phyloP scores from a whole-genome alignment of 1,284 basidiomycete genomes.

The Bjerkandera adusta region DNA sequence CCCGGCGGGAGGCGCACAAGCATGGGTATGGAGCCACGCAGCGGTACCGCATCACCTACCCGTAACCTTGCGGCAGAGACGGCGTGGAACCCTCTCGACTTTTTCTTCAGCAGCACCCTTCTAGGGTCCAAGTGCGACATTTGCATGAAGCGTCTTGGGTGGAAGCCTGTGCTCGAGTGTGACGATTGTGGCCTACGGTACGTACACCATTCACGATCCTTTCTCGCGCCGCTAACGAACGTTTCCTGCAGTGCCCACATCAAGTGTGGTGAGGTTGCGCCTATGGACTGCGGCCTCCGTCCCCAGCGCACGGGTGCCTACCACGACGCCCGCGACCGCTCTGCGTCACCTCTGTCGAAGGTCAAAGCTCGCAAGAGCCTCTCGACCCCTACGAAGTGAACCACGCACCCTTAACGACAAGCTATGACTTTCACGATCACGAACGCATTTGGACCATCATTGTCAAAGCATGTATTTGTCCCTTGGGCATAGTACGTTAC shows the following conservation, averaged over 20 bases:
- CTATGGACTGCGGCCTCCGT: conserved; percentile 69
- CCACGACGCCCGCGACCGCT: conserved; percentile 9
- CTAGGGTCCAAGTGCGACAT: conserved; percentile 78
- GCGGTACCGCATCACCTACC: conserved; percentile 30
- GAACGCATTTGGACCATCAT: no score
- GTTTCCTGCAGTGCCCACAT: conserved; percentile 59
- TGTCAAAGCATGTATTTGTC: no score
- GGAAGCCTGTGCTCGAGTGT: conserved; percentile 83
- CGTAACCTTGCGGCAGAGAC: conserved; percentile 25
- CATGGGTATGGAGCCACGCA: conserved; percentile 14
- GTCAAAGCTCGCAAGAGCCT: conserved; percentile 14
- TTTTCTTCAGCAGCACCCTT: conserved; percentile 70
- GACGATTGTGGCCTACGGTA: conserved; percentile 83
- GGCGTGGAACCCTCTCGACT: conserved; percentile 73
- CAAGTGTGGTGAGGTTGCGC: conserved; percentile 81
- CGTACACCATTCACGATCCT: conserved; percentile 26
- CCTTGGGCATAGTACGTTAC: no score
- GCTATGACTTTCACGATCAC: conserved; percentile 18
- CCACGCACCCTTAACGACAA: no score
- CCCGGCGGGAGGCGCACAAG: conserved; percentile 56
- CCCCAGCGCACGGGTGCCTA: conserved; percentile 22
- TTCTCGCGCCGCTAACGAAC: not conserved
- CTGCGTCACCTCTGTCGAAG: conserved; percentile 12
- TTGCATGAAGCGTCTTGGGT: conserved; percentile 78
- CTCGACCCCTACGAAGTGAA: conserved; percentile 10